Percentiles rank a stretch among this genome's conserved stretches.
Conservation (phyloP, 164 flowering plant genomes). For the Platanus orientalis region DNA sequence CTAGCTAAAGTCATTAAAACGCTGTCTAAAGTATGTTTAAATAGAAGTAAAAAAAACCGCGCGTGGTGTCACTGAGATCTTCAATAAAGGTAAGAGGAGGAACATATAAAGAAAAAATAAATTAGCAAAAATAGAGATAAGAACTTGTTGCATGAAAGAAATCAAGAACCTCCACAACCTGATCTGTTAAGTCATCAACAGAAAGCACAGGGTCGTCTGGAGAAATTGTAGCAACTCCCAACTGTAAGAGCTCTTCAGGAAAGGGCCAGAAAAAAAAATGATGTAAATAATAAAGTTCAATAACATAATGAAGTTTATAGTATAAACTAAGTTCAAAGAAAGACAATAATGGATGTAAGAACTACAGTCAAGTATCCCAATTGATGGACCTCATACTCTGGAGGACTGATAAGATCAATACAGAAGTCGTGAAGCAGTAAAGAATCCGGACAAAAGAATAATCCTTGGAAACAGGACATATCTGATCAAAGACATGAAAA, state of each 20-base stretch:
- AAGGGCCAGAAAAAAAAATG: slow-evolving; percentile 16
- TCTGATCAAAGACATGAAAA: slow-evolving; percentile 34
- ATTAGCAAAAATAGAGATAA: no score
- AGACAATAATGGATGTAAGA: neutral
- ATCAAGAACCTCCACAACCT: slow-evolving; percentile 64
- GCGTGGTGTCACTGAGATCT: no score
- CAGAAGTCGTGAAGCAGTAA: slow-evolving; percentile 85
- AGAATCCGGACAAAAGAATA: slow-evolving; percentile 82
- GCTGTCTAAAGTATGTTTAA: no score
- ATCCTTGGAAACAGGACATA: slow-evolving; percentile 86
- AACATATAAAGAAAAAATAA: no score
- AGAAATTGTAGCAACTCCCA: slow-evolving; percentile 54
- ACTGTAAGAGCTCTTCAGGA: slow-evolving; percentile 52
- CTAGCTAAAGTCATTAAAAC: no score
- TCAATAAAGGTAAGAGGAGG: no score
- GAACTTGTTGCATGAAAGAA: no score
- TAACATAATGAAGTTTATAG: neutral
- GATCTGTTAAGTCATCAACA: slow-evolving; percentile 64
- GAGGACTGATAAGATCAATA: slow-evolving; percentile 80
- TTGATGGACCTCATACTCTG: slow-evolving; percentile 79
- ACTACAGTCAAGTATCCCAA: slow-evolving; percentile 11
- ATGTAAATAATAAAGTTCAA: slow-evolving; percentile 13
- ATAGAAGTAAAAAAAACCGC: no score
- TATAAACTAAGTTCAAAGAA: neutral
- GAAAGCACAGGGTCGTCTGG: slow-evolving; percentile 44